phyloP scores from a whole-genome alignment of 2,329 filamentous ascomycete species.

The Xylogone sp. region DNA sequence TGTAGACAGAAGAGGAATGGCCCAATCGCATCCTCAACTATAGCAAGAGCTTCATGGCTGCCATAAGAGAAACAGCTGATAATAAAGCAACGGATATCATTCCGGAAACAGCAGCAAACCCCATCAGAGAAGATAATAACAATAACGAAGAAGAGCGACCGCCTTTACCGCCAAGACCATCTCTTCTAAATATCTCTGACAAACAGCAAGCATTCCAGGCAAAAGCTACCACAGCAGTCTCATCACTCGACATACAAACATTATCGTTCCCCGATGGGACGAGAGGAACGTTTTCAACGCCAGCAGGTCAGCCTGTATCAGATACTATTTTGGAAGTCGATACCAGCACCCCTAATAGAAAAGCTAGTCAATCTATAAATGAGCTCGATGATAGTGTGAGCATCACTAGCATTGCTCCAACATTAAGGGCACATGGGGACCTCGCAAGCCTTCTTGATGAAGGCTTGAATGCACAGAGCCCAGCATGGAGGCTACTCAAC shows the following conservation, averaged over 20 bases:
- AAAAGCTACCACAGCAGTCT: conserved; percentile 79
- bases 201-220: conserved; percentile 42
- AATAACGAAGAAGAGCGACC: conserved; percentile 34
- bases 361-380: conserved; percentile 36
- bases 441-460: conserved; percentile 79
- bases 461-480: conserved; percentile 60
- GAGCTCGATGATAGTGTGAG: conserved; percentile 46
- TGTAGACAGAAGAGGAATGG: background rate
- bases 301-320: conserved; percentile 26
- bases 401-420: conserved; percentile 45
- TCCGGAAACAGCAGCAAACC: background rate
- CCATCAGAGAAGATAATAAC: conserved; percentile 2
- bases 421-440: conserved; percentile 56
- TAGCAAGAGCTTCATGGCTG: background rate
- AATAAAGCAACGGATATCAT: background rate
- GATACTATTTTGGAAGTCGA: conserved; percentile 23
- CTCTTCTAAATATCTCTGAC: conserved; percentile 25
- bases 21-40: background rate
- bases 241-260: conserved; percentile 75
- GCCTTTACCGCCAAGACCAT: conserved; percentile 42
- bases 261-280: conserved; percentile 69
- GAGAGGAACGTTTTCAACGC: conserved; percentile 56
- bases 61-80: background rate
- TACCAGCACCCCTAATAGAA: conserved; percentile 22
- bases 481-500: conserved; percentile 65